phyloP scores from a whole-genome alignment of 441 rosid genomes.

The Jatropha multifida region DNA sequence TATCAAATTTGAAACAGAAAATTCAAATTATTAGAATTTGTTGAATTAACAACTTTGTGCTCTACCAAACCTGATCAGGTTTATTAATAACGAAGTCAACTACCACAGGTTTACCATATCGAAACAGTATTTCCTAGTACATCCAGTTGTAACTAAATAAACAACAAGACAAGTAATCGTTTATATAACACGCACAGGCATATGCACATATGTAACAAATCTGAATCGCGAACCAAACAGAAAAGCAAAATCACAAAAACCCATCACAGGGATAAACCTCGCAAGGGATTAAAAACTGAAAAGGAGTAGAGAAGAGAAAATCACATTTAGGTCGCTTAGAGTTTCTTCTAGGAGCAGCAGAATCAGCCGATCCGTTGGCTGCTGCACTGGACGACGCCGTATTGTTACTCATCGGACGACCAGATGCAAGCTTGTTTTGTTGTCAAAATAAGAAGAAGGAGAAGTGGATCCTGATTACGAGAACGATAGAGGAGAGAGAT shows the following conservation, averaged over 20 bases:
- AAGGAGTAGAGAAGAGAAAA: slow-evolving; percentile 1
- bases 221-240: not conserved
- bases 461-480: not conserved
- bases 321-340: slow-evolving; percentile 86
- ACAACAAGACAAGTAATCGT: not conserved
- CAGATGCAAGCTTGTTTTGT: not conserved
- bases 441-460: not conserved
- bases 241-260: not conserved
- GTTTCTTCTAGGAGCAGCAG: slow-evolving; percentile 56
- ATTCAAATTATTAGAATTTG: not conserved
- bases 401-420: slow-evolving; percentile 42
- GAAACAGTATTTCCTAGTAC: not conserved
- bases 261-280: not conserved
- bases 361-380: slow-evolving; percentile 61
- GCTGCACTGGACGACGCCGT: slow-evolving; percentile 59
- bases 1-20: not conserved
- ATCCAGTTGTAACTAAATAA: not conserved
- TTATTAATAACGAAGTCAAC: not conserved
- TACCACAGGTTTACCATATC: not conserved
- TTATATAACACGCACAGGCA: not conserved
- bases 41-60: not conserved
- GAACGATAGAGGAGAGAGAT: not conserved
- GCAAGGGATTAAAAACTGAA: not conserved
- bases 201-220: no score
- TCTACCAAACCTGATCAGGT: not conserved